Percentiles rank a stretch among this genome's conserved stretches.
Evolutionary conservation across 495 filamentous ascomycete species (phyloP).

Genomic region (Penicillium paradoxum): DNA sequence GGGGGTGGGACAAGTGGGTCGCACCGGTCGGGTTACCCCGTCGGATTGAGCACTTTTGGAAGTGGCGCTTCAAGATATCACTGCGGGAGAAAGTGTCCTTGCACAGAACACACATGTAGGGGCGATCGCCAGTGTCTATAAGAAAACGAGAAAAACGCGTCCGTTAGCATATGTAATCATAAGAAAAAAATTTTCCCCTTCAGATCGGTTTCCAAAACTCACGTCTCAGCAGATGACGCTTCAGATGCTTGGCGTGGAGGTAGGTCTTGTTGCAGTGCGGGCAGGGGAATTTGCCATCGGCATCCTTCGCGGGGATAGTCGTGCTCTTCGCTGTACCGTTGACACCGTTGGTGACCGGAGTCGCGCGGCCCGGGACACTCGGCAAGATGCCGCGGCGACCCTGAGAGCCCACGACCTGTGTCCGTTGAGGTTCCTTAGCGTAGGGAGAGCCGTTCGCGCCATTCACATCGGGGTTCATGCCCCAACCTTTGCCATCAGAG

Average conservation of each 20-base stretch:
- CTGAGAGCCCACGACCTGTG: constrained; percentile 89
- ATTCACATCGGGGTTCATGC: constrained; percentile 38
- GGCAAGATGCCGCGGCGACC: constrained; percentile 83
- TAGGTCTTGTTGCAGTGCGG: constrained; percentile 97
- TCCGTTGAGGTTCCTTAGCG: constrained; percentile 57
- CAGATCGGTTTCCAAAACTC: constrained; percentile 43
- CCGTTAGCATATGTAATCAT: constrained; percentile 9
- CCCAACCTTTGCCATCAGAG: constrained; percentile 41
- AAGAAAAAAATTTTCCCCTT: background rate
- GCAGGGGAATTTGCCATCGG: constrained; percentile 95
- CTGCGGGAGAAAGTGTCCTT: constrained; percentile 97
- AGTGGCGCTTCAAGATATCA: constrained; percentile 97
- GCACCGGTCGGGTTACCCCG: constrained; percentile 90
- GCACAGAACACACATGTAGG: constrained; percentile 95
- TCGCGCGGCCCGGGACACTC: constrained; percentile 76
- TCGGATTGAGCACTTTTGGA: constrained; percentile 94
- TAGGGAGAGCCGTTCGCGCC: constrained; percentile 40
- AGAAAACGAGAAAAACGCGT: constrained; percentile 13
- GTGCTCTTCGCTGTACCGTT: constrained; percentile 64
- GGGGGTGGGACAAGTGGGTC: constrained; percentile 86
- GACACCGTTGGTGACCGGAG: constrained; percentile 56
- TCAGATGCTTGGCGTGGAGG: constrained; percentile 94
- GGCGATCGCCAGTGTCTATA: constrained; percentile 88
- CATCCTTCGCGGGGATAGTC: constrained; percentile 83
- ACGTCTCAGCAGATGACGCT: constrained; percentile 92